Conservation (phyloP, 305 asterid species). For the Solanum chacoense region DNA sequence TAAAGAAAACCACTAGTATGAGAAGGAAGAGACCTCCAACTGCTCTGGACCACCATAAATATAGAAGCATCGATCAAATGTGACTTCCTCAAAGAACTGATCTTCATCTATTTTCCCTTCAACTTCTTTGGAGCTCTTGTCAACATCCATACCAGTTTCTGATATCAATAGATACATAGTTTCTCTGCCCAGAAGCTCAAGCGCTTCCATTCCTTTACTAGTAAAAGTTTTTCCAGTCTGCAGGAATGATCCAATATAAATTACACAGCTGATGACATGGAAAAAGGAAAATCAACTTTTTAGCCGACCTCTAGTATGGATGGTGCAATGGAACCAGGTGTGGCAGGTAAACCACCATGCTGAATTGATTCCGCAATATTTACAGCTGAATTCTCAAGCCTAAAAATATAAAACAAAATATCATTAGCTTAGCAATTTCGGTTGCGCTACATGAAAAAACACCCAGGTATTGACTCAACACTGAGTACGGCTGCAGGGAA, state of each 20-base stretch:
- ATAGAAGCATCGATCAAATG: constrained; percentile 91
- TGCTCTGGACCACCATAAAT: constrained; percentile 98
- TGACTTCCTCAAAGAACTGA: constrained; percentile 68
- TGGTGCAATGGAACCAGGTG: constrained; percentile 58
- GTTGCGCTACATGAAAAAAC: not conserved
- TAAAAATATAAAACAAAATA: constrained; percentile 18
- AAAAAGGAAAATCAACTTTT: not conserved
- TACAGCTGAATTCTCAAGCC: constrained; percentile 78
- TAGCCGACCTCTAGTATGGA: constrained; percentile 64
- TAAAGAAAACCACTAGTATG: not conserved
- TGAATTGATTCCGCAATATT: constrained; percentile 63
- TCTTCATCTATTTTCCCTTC: constrained; percentile 50
- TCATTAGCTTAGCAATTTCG: not conserved
- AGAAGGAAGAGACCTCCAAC: constrained; percentile 57
- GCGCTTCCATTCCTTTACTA: constrained; percentile 81
- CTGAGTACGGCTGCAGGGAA: not conserved
- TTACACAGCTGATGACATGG: not conserved
- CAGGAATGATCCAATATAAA: not conserved
- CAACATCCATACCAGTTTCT: constrained; percentile 71
- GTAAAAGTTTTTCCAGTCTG: constrained; percentile 84
- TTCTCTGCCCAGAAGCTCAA: constrained; percentile 90
- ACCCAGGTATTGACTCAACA: not conserved
- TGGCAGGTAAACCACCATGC: constrained; percentile 44
- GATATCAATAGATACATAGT: constrained; percentile 84
- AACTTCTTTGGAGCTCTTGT: constrained; percentile 22